Conservation (phyloP, 139 green algal species). For the Nannochloris sp. region DNA sequence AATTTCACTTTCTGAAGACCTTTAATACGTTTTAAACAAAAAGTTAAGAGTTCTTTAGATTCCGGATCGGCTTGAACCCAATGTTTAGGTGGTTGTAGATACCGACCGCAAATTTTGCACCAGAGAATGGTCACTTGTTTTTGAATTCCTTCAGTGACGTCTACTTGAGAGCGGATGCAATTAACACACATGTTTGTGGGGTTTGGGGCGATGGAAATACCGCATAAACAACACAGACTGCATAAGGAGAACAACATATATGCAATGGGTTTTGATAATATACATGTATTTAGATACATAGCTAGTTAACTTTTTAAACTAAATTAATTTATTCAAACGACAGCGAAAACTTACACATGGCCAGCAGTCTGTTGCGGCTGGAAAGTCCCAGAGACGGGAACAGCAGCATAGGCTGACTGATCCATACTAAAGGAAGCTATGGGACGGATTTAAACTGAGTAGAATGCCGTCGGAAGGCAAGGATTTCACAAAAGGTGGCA, state of each 20-base stretch:
- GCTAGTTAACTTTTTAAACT: not conserved
- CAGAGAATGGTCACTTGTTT: slow-evolving; percentile 86
- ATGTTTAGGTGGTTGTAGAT: slow-evolving; percentile 91
- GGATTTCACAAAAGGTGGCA: too few species aligned
- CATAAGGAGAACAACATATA: not conserved
- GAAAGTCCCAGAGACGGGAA: slow-evolving; percentile 16
- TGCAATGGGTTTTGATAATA: not conserved
- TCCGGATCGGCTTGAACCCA: slow-evolving; percentile 90
- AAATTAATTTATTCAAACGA: not conserved
- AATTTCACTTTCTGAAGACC: slow-evolving; percentile 91
- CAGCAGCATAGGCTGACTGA: slow-evolving; percentile 1
- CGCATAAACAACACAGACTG: slow-evolving; percentile 92
- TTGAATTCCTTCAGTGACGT: slow-evolving; percentile 94
- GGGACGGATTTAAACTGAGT: too few species aligned
- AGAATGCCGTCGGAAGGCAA: too few species aligned
- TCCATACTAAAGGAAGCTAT: slow-evolving; percentile 18
- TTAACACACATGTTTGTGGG: slow-evolving; percentile 98
- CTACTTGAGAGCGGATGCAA: slow-evolving; percentile 92
- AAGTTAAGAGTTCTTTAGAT: slow-evolving; percentile 94
- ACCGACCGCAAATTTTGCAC: slow-evolving; percentile 89
- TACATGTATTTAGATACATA: not conserved
- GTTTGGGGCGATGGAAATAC: slow-evolving; percentile 81
- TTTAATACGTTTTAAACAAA: slow-evolving; percentile 91
- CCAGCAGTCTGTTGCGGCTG: slow-evolving; percentile 50
- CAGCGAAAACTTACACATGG: slow-evolving; percentile 57